Conservation (phyloP, 2,329 filamentous ascomycete species). For the Phyllosticta citrichinensis region DNA sequence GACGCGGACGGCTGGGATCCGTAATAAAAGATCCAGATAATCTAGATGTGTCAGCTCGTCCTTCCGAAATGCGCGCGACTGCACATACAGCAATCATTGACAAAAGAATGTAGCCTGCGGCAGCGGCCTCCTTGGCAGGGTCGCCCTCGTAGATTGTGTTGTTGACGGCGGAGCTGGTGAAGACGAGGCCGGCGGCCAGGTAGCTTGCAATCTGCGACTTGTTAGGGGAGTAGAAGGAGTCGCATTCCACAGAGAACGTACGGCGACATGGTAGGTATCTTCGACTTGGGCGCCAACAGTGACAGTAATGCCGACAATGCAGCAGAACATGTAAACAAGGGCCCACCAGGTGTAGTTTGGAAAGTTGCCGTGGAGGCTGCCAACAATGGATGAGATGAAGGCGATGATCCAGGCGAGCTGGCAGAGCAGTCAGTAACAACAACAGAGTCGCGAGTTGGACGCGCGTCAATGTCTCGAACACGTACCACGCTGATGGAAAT, state of each 20-base stretch:
- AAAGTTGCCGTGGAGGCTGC: conserved; percentile 49
- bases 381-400: conserved; percentile 77
- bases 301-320: conserved; percentile 68
- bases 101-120: conserved; percentile 85
- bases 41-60: conserved; percentile 42
- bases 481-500: conserved; percentile 84
- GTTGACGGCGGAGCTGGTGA: conserved; percentile 80
- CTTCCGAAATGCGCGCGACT: not conserved
- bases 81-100: conserved; percentile 79
- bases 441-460: conserved; percentile 10
- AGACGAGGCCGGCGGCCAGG: conserved; percentile 69
- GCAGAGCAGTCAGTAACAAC: conserved; percentile 15
- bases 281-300: conserved; percentile 77
- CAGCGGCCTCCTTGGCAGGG: conserved; percentile 70
- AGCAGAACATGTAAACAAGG: conserved; percentile 72
- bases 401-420: conserved; percentile 94
- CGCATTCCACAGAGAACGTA: conserved; percentile 29
- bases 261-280: conserved; percentile 82
- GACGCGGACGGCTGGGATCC: conserved; percentile 81
- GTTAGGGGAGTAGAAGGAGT: not conserved
- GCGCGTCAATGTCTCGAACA: conserved; percentile 16
- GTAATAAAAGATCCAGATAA: conserved; percentile 98
- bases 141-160: conserved; percentile 68
- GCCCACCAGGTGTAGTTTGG: conserved; percentile 92
- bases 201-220: conserved; percentile 63